Percentiles rank a stretch among this genome's conserved stretches.
These are phyloP conservation scores for Neofusicoccum sp. DNA, from an alignment of 2,329 filamentous ascomycete species.

Conservation along the genomic window DNA sequence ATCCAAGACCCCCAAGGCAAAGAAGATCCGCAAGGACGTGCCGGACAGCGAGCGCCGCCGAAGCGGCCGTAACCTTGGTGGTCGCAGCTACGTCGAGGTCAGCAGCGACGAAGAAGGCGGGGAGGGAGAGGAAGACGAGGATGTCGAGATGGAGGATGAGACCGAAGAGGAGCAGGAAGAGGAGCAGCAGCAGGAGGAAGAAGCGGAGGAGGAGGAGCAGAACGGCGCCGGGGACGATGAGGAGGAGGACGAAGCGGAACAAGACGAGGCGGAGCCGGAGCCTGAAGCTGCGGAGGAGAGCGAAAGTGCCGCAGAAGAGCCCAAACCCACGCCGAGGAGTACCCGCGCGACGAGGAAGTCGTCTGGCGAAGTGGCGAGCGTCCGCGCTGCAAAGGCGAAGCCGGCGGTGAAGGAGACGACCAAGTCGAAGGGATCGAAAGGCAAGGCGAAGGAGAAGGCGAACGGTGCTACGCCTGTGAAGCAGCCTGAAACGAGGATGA, in stretches of 20 bases:
- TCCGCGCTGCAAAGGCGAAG: not conserved
- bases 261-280: slow-evolving; percentile 28
- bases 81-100: slow-evolving; percentile 47
- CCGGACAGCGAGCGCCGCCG: slow-evolving; percentile 43
- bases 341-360: not conserved
- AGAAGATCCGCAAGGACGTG: slow-evolving; percentile 27
- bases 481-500: too few species aligned
- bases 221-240: not conserved
- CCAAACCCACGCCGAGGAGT: slow-evolving; percentile 6
- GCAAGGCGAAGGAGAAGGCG: too few species aligned
- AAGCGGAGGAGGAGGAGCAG: slow-evolving; percentile 19
- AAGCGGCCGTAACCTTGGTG: slow-evolving; percentile 40
- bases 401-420: not conserved
- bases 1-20: slow-evolving; percentile 40
- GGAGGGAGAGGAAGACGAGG: slow-evolving; percentile 11
- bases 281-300: slow-evolving; percentile 4
- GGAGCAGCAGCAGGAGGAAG: slow-evolving; percentile 20
- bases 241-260: slow-evolving; percentile 31
- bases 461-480: too few species aligned
- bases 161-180: not conserved
- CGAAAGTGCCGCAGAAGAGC: slow-evolving; percentile 20
- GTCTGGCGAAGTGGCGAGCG: not conserved
- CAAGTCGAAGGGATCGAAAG: too few species aligned
- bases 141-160: not conserved
- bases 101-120: slow-evolving; percentile 32